Conservation (phyloP, 2,329 filamentous ascomycete species). For the Verticillium isaacii region DNA sequence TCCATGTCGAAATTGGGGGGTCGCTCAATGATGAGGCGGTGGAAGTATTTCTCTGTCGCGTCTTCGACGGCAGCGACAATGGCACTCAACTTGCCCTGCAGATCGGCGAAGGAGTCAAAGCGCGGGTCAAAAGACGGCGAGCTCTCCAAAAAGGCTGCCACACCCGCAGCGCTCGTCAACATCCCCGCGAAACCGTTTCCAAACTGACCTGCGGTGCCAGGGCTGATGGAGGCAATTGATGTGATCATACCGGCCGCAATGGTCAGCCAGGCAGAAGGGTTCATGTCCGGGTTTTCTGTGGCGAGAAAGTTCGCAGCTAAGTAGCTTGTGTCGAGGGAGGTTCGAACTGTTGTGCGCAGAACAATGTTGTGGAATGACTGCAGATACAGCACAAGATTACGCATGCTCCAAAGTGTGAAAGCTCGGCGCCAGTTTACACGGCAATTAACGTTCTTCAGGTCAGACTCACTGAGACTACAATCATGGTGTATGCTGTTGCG, state of each 20-base stretch:
- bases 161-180: background rate
- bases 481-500: background rate
- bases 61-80: background rate
- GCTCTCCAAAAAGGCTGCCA: background rate
- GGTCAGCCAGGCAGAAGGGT: background rate
- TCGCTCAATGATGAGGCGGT: background rate
- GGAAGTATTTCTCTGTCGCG: background rate
- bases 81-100: background rate
- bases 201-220: background rate
- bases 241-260: constrained; percentile 3
- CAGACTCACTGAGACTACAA: background rate
- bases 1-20: background rate
- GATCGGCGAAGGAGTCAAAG: constrained; percentile 1
- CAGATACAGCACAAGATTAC: constrained; percentile 2
- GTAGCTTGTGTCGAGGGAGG: background rate
- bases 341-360: background rate
- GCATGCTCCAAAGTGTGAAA: constrained; percentile 5
- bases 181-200: background rate
- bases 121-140: background rate
- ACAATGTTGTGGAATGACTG: background rate
- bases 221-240: background rate
- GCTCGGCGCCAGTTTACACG: background rate
- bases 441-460: background rate
- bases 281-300: background rate
- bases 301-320: background rate